Conservation (phyloP, 768 basidiomycete species). For the Goffeauzyma gilvescens region DNA sequence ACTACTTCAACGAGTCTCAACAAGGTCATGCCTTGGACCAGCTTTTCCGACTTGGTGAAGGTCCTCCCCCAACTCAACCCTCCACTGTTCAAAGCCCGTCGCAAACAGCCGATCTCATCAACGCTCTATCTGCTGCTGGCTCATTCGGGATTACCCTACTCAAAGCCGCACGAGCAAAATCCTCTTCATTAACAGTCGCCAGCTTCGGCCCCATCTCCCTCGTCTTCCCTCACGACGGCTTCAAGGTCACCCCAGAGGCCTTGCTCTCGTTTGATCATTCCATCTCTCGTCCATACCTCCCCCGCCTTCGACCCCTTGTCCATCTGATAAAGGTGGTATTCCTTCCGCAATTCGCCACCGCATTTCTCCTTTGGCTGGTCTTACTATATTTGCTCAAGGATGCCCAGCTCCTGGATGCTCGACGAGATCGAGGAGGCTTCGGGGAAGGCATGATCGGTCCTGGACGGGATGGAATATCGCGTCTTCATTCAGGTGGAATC, state of each 20-base stretch:
- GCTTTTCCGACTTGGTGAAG: too few species aligned
- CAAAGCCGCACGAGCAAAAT: too few species aligned
- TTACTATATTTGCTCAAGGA: constrained; percentile 76
- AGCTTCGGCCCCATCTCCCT: constrained; percentile 46
- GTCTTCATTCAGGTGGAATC: too few species aligned
- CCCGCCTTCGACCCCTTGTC: constrained; percentile 39
- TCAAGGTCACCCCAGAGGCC: constrained; percentile 19
- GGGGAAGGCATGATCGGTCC: too few species aligned
- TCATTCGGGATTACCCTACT: too few species aligned
- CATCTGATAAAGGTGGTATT: constrained; percentile 69
- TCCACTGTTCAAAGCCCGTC: neutral
- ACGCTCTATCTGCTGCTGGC: too few species aligned
- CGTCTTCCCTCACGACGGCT: constrained; percentile 33
- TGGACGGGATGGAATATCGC: too few species aligned
- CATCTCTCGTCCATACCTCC: constrained; percentile 17
- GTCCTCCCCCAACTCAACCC: neutral
- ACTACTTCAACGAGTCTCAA: constrained; percentile 25
- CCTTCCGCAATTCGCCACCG: constrained; percentile 64
- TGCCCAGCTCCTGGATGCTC: constrained; percentile 72
- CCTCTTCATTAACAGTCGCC: too few species aligned
- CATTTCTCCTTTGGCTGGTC: constrained; percentile 51
- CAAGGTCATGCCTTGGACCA: too few species aligned
- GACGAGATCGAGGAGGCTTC: constrained; percentile 43
- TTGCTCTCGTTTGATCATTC: constrained; percentile 19
- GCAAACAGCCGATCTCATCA: too few species aligned